Base-by-base conservation (phyloP, 768 basidiomycete species). In the Exidia glandulosa region DNA sequence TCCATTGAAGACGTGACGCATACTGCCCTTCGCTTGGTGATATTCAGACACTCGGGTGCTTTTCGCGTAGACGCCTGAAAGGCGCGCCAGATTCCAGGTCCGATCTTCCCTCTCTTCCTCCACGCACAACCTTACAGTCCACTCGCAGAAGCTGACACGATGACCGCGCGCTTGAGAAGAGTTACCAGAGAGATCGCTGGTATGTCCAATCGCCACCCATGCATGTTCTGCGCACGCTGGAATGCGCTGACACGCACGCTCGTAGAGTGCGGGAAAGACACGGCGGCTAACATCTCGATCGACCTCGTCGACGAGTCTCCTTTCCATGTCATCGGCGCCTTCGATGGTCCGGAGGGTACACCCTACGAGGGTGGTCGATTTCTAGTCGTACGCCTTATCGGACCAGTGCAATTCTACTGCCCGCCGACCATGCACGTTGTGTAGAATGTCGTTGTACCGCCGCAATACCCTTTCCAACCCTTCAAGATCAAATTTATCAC, bases 401-500 rank as follows among this genome's bases (percentile, higher is more conserved):
- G n/a, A n/a, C n/a, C n/a, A n/a, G 27, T 57, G 25, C 32, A n/a
- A 55, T 37, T 9, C 9, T 19, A 19, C 30, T 27, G 27, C 52
- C n/a, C 16, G 5, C 56, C 37, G 29, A 57, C 25, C 56, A 33
- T 27, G 23, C 30, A 14, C n/a, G 34, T 25, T 23, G 30, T 19
- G 37, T 66, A 92, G 90, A 94, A 97, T 68, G 96, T 97, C 64
- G 79, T 87, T n/a, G 91, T 97, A 66, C 94, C 94, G 7, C 90
- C 93, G 48, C 83, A 90, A 55, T 92, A 92, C 69, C 90, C 89
- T 19, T 91, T 93, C 71, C 88, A 93, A 69, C 93, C 95, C 0
- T 87, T 94, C 58, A 96, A 97, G 80, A 96, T 97, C 92, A 94
- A 94, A 71, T 97, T 98, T 74, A 85, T 95, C 62, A 98, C 94